Base-by-base conservation (phyloP, 2,329 filamentous ascomycete species). In the Alternaria arborescens region DNA sequence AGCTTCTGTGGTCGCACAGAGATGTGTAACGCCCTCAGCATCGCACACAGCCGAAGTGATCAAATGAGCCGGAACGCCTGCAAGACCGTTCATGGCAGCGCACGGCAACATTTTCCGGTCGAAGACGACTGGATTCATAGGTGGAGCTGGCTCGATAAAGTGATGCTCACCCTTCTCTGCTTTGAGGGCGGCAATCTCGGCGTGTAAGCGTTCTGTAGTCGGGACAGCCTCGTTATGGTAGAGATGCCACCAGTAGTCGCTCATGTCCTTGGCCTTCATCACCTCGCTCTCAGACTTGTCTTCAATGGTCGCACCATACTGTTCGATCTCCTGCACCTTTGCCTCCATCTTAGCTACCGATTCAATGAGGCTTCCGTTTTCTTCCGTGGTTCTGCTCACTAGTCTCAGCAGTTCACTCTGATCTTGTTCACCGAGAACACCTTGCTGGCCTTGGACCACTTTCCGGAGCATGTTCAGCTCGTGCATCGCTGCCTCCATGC, bases 1-100 rank as follows among this genome's bases (percentile, higher is more conserved):
- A 4, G 62, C 62, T 11, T 59, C 51, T 3, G 38, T 20, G 0
- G 59, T 65, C 1, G 59, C 43, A 18, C 14, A 64, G 22, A 57
- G n/a, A 18, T 54, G 10, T 18, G 8, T 24, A 43, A 3, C 20
- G 44, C 44, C 57, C 7, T 47, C 30, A 5, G 48, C 34, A 18
- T 61, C 48, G 26, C 46, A 51, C 20, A 8, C 26, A 22, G 42
- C 51, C 4, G 48, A 28, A 5, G 48, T 46, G 20, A 62, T 47
- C 16, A 55, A 4, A n/a, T 40, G 22, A 8, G 36, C 12, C 16
- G 38, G 42, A 8, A 60, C 28, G n/a, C 52, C 52, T 10, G n/a
- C 10, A 5, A 53, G 20, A 14, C 52, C 48, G 14, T 14, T 3
- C 11, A 18, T n/a, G 7, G 8, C 26, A 8, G 28, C 36, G 8